These are phyloP conservation scores for Paracamarosporium sp. DNA, from an alignment of 2,329 filamentous ascomycete genomes.

Conservation along the genomic window DNA sequence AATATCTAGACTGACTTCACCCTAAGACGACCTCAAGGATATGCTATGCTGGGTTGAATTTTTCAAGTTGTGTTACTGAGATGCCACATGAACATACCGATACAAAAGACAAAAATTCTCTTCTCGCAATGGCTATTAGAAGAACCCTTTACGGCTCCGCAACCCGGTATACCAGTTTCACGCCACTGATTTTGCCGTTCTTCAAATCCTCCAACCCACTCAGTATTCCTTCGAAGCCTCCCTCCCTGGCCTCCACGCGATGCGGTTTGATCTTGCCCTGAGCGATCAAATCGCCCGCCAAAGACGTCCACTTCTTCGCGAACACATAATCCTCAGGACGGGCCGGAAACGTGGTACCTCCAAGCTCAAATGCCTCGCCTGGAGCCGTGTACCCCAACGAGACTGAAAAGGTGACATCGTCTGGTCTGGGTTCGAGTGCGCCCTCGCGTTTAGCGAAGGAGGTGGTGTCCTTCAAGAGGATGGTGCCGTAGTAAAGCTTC, in stretches of 20 bases:
- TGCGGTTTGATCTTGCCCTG: slow-evolving; percentile 27
- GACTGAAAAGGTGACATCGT: slow-evolving; percentile 8
- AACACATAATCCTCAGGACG: slow-evolving; percentile 23
- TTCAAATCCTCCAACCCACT: slow-evolving; percentile 25
- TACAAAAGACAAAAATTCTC: not conserved
- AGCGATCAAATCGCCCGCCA: slow-evolving; percentile 16
- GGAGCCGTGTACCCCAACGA: slow-evolving; percentile 13
- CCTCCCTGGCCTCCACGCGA: slow-evolving; percentile 20
- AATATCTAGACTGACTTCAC: not conserved
- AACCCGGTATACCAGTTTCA: slow-evolving; percentile 29
- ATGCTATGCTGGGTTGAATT: slow-evolving; percentile 9
- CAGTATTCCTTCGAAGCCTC: slow-evolving; percentile 21
- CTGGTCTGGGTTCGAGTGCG: not conserved
- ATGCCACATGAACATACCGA: not conserved
- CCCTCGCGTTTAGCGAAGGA: not conserved
- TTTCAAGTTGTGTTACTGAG: not conserved
- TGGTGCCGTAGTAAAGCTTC: slow-evolving; percentile 13
- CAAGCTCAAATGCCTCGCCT: slow-evolving; percentile 9
- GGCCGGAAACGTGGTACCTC: slow-evolving; percentile 11
- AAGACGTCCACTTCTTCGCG: slow-evolving; percentile 13
- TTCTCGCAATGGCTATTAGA: not conserved
- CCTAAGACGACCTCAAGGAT: slow-evolving; percentile 6
- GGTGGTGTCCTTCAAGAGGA: not conserved
- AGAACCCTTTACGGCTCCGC: slow-evolving; percentile 7
- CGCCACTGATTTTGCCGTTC: slow-evolving; percentile 25